phyloP scores from a whole-genome alignment of 192 early-diverging fungal genomes.

The Entomortierella beljakovae region DNA sequence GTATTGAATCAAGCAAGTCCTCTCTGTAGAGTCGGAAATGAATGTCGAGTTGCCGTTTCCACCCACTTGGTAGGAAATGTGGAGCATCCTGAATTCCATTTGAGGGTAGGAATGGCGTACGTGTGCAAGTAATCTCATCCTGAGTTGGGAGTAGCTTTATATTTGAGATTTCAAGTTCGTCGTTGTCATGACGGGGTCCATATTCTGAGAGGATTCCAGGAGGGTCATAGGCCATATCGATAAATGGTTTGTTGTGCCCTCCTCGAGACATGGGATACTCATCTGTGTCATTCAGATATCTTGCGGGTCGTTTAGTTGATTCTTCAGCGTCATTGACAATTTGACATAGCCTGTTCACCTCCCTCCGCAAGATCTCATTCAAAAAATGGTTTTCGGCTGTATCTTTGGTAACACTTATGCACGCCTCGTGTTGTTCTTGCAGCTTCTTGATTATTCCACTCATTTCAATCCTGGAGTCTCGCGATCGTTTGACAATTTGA shows the following conservation, averaged over 20 bases:
- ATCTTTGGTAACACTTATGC: not conserved
- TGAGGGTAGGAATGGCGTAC: conserved; percentile 62
- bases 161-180: conserved; percentile 52
- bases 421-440: not conserved
- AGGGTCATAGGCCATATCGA: conserved; percentile 17
- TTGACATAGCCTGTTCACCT: conserved; percentile 11
- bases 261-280: not conserved
- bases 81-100: conserved; percentile 53
- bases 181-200: conserved; percentile 69
- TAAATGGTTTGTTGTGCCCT: conserved; percentile 3
- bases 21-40: conserved; percentile 72
- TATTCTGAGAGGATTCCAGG: conserved; percentile 51
- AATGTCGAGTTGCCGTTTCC: conserved; percentile 62
- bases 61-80: conserved; percentile 61
- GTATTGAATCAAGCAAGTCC: conserved; percentile 62
- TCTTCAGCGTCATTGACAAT: conserved; percentile 25
- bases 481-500: conserved; percentile 44
- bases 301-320: not conserved
- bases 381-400: conserved; percentile 8
- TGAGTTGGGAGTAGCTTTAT: conserved; percentile 67
- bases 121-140: conserved; percentile 55
- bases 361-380: conserved; percentile 16
- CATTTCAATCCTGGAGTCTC: conserved; percentile 31
- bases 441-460: conserved; percentile 13
- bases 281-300: not conserved